Conservation (phyloP, 805 yeast genomes). For the Zygosaccharomyces lentus region DNA sequence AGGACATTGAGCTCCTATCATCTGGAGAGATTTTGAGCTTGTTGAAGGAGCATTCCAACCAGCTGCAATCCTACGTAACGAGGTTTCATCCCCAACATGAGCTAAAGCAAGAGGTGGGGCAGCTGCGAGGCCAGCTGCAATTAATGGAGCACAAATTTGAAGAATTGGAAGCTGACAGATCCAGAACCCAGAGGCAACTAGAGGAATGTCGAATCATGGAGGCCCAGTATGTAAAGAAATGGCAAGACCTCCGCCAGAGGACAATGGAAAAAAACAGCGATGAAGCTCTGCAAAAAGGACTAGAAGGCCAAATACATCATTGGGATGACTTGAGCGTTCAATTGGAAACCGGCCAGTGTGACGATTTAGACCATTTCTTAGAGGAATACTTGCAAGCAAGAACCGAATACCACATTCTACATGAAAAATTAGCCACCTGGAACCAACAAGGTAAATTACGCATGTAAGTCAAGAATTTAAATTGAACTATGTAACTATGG, state of each 20-base stretch:
- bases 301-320: conserved; percentile 33
- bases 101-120: conserved; percentile 8
- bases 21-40: conserved; percentile 24
- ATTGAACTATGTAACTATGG: conserved; percentile 1
- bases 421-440: conserved; percentile 47
- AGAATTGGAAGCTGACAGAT: conserved; percentile 27
- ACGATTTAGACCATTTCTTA: conserved; percentile 39
- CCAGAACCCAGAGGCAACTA: conserved; percentile 26
- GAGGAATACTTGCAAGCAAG: conserved; percentile 40
- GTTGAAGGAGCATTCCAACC: conserved; percentile 13
- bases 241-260: conserved; percentile 36
- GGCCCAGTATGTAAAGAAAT: conserved; percentile 30
- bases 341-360: conserved; percentile 19
- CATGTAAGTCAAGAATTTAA: conserved; percentile 5
- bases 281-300: conserved; percentile 31
- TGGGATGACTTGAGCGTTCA: conserved; percentile 27
- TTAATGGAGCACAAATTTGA: conserved; percentile 23
- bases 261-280: conserved; percentile 40
- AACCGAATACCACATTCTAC: conserved; percentile 41
- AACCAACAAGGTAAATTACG: conserved; percentile 22
- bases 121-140: conserved; percentile 15
- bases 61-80: conserved; percentile 23
- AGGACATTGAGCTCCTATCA: conserved; percentile 23
- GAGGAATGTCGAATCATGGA: conserved; percentile 28
- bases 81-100: conserved; percentile 22